Percentiles rank a stretch among this genome's conserved stretches.
These are phyloP conservation scores for Sapria himalayana DNA, from an alignment of 345 rosid species.

Conservation along the genomic window DNA sequence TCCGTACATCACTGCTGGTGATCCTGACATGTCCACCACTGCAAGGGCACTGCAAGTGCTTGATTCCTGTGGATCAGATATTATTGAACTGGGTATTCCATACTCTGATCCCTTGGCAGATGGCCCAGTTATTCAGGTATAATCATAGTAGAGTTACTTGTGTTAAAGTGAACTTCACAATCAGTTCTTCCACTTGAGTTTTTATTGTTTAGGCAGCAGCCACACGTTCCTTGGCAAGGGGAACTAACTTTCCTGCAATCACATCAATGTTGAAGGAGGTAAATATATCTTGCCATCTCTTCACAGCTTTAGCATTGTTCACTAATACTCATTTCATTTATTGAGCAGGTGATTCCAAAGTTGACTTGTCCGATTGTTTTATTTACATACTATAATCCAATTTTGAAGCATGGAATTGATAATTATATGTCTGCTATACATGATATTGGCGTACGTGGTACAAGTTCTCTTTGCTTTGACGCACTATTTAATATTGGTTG, in stretches of 20 bases:
- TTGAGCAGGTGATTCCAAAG: conserved; percentile 47
- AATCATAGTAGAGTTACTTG: neutral
- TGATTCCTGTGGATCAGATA: conserved; percentile 58
- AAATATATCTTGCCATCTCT: conserved; percentile 5
- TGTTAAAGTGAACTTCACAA: neutral
- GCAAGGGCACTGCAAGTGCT: conserved; percentile 69
- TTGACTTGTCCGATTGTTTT: conserved; percentile 65
- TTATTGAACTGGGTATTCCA: conserved; percentile 69
- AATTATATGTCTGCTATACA: conserved; percentile 46
- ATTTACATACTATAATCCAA: conserved; percentile 77
- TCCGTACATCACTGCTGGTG: conserved; percentile 90
- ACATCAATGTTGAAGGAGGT: conserved; percentile 67
- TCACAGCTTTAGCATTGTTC: neutral
- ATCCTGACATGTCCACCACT: conserved; percentile 88
- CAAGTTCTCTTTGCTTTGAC: neutral
- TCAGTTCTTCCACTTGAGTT: conserved; percentile 2
- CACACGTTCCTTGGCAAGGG: conserved; percentile 54
- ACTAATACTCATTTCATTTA: conserved; percentile 1
- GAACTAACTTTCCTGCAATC: conserved; percentile 51
- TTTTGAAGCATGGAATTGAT: conserved; percentile 48
- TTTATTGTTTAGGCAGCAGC: conserved; percentile 58
- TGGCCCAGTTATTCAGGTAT: conserved; percentile 90
- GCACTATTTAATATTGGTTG: neutral
- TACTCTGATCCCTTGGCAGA: conserved; percentile 91
- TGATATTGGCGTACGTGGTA: conserved; percentile 59